Percentiles rank a stretch among this genome's conserved stretches.
Evolutionary conservation across 139 green algal genomes (phyloP).

Genomic region (Raphidocelis subcapitata): DNA sequence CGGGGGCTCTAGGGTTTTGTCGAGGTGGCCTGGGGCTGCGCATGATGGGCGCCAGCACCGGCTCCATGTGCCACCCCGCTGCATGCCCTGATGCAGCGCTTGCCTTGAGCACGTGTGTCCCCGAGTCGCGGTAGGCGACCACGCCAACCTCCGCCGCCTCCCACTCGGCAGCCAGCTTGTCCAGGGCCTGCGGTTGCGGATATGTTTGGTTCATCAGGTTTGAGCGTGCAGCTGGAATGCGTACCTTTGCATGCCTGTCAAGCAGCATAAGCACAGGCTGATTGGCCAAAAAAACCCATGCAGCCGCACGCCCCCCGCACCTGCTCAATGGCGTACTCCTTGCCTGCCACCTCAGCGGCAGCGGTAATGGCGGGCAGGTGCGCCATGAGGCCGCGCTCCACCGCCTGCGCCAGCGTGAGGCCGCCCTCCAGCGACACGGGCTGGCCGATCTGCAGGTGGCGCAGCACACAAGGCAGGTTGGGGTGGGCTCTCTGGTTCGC

Average conservation of each 20-base stretch:
- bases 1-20: too few species aligned
- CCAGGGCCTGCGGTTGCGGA: slow-evolving; percentile 41
- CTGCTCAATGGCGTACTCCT: slow-evolving; percentile 81
- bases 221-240: too few species aligned
- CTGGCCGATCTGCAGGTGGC: not conserved
- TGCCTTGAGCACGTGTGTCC: slow-evolving; percentile 78
- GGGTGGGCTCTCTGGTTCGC: slow-evolving; percentile 19
- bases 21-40: too few species aligned
- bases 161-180: slow-evolving; percentile 84
- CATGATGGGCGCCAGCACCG: too few species aligned
- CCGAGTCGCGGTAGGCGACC: slow-evolving; percentile 74
- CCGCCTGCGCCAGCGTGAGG: slow-evolving; percentile 53
- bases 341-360: slow-evolving; percentile 67
- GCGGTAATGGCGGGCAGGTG: slow-evolving; percentile 64
- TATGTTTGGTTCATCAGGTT: too few species aligned
- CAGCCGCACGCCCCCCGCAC: slow-evolving; percentile 7
- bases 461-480: not conserved
- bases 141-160: slow-evolving; percentile 63
- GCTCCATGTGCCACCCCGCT: too few species aligned
- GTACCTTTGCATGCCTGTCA: too few species aligned
- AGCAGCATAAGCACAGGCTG: not conserved
- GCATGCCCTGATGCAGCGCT: not conserved
- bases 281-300: not conserved
- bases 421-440: slow-evolving; percentile 27
- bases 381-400: slow-evolving; percentile 57